phyloP scores from a whole-genome alignment of 805 yeast species.

The Ogataea wickerhamii region DNA sequence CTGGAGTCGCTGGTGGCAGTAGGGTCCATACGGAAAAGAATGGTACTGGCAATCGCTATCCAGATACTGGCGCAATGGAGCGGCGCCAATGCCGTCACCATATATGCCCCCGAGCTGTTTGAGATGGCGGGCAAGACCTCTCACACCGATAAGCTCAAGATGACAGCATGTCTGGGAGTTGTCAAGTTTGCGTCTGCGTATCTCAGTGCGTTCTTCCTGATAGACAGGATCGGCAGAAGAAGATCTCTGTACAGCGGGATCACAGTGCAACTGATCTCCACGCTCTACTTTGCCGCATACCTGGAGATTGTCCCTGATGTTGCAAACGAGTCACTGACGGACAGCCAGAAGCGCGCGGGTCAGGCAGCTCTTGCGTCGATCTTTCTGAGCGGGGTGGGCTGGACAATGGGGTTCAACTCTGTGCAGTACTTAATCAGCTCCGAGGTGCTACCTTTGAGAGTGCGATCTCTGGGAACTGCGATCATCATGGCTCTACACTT shows the following conservation, averaged over 20 bases:
- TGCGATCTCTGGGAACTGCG: conserved; percentile 48
- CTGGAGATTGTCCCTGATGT: conserved; percentile 42
- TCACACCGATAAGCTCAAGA: conserved; percentile 35
- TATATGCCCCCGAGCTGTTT: conserved; percentile 53
- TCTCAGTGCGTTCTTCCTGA: conserved; percentile 48
- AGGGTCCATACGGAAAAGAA: conserved; percentile 43
- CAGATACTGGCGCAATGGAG: conserved; percentile 57
- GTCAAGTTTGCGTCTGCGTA: conserved; percentile 50
- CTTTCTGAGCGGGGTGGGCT: conserved; percentile 49
- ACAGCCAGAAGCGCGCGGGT: conserved; percentile 37
- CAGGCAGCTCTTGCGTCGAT: conserved; percentile 49
- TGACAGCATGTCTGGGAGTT: conserved; percentile 52
- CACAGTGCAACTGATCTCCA: conserved; percentile 38
- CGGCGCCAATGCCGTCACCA: conserved; percentile 55
- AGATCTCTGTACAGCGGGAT: conserved; percentile 48
- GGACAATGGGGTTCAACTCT: conserved; percentile 59
- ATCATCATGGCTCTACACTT: conserved; percentile 54
- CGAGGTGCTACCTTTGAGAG: conserved; percentile 51
- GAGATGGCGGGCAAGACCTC: conserved; percentile 45
- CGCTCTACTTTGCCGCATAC: conserved; percentile 46
- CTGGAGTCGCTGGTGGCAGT: conserved; percentile 36
- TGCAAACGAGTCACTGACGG: conserved; percentile 32
- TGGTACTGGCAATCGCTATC: conserved; percentile 38
- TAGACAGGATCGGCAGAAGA: conserved; percentile 53
- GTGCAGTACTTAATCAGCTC: conserved; percentile 53